These are phyloP conservation scores for Suillus subluteus DNA, from an alignment of 768 basidiomycete genomes.

Conservation along the genomic window DNA sequence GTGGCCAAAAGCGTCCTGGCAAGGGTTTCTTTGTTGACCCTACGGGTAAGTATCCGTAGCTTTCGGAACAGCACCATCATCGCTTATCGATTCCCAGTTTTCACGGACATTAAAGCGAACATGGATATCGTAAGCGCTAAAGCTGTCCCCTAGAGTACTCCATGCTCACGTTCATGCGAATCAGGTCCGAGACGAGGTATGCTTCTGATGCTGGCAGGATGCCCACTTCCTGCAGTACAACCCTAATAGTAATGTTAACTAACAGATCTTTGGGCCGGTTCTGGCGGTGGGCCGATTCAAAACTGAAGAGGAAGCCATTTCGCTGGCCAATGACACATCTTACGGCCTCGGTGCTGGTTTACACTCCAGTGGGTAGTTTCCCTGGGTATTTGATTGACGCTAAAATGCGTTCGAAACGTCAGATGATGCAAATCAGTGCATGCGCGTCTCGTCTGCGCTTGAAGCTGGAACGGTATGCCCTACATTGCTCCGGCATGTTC, in stretches of 20 bases:
- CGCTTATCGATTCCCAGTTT: constrained; percentile 52
- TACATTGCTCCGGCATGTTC: not conserved
- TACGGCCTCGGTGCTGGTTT: constrained; percentile 94
- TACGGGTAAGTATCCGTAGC: constrained; percentile 60
- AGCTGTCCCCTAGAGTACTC: constrained; percentile 12
- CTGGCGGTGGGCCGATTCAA: constrained; percentile 81
- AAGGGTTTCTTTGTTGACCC: constrained; percentile 92
- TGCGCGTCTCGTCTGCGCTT: constrained; percentile 83
- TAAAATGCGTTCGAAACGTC: constrained; percentile 13
- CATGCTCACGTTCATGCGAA: constrained; percentile 28
- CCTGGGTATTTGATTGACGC: not conserved
- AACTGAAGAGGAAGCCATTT: constrained; percentile 85
- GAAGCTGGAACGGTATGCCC: constrained; percentile 83
- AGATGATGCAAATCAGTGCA: constrained; percentile 87
- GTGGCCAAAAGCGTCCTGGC: constrained; percentile 75
- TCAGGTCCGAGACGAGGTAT: constrained; percentile 37
- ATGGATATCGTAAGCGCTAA: constrained; percentile 78
- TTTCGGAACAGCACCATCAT: constrained; percentile 10
- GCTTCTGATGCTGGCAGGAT: constrained; percentile 11
- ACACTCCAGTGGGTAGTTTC: constrained; percentile 68
- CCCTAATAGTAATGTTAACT: constrained; percentile 16
- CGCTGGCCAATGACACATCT: constrained; percentile 82
- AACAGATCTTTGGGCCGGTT: constrained; percentile 93
- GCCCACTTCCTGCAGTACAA: constrained; percentile 11
- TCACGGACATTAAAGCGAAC: constrained; percentile 73